phyloP scores from a whole-genome alignment of 305 asterid genomes.

The Rubia balearica region DNA sequence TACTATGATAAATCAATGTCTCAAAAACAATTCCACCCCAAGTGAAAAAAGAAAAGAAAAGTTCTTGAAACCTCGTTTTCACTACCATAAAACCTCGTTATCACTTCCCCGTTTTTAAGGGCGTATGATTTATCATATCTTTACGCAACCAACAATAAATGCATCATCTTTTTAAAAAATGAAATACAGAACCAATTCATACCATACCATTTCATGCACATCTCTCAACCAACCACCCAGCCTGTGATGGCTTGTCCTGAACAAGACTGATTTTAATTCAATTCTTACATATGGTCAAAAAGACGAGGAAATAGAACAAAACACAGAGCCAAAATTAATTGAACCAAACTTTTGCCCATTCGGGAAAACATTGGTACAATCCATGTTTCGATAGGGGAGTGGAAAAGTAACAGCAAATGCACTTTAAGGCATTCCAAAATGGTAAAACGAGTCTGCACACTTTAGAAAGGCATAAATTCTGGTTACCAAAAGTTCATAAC shows the following conservation, averaged over 20 bases:
- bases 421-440: conserved; percentile 21
- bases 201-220: background rate
- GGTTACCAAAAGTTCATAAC: conserved; percentile 24
- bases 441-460: conserved; percentile 31
- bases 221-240: conserved; percentile 19
- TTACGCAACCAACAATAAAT: conserved; percentile 4
- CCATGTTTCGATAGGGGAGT: background rate
- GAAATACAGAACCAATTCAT: background rate
- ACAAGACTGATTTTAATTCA: background rate
- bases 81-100: background rate
- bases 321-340: conserved; percentile 13
- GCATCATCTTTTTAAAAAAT: no score
- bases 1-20: background rate
- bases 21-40: background rate
- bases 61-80: background rate
- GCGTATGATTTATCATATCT: background rate
- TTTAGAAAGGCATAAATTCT: conserved; percentile 30
- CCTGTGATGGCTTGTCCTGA: conserved; percentile 4
- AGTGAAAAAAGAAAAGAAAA: background rate
- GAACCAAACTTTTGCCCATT: conserved; percentile 24
- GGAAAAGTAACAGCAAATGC: conserved; percentile 8
- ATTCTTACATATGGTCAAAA: background rate
- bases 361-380: conserved; percentile 8
- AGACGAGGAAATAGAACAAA: conserved; percentile 12
- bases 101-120: background rate